phyloP scores from a whole-genome alignment of 345 rosid genomes.

The Melaleuca quinquenervia region DNA sequence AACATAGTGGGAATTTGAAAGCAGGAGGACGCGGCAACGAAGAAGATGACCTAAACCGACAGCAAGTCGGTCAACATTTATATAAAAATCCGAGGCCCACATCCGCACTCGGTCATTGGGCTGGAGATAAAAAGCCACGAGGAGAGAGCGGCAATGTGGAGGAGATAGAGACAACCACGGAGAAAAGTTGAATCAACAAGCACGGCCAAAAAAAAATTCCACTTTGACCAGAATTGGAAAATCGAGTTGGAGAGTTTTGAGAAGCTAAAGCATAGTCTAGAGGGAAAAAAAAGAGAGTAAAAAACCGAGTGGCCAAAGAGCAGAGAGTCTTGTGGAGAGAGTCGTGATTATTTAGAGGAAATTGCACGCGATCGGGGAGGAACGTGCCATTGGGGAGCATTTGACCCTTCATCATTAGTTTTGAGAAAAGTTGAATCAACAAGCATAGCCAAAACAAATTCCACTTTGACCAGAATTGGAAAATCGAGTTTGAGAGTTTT shows the following conservation, averaged over 20 bases:
- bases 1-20: not conserved
- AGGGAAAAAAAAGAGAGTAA: too few relatives aligned
- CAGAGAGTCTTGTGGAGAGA: too few relatives aligned
- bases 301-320: too few relatives aligned
- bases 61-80: not conserved
- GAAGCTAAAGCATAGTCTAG: not conserved
- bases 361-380: too few relatives aligned
- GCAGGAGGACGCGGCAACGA: not conserved
- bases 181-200: not conserved
- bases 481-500: not conserved
- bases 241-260: not conserved
- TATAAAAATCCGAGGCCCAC: not conserved
- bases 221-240: not conserved
- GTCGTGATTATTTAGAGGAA: too few relatives aligned
- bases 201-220: too few relatives aligned
- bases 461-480: not conserved
- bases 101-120: not conserved
- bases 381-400: too few relatives aligned
- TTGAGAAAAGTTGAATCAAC: not conserved
- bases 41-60: not conserved
- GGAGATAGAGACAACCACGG: not conserved
- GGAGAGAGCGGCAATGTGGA: not conserved
- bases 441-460: too few relatives aligned
- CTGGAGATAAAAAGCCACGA: not conserved
- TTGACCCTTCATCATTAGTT: too few relatives aligned